phyloP scores from a whole-genome alignment of 2,329 filamentous ascomycete genomes.

The Cladophialophora exuberans region DNA sequence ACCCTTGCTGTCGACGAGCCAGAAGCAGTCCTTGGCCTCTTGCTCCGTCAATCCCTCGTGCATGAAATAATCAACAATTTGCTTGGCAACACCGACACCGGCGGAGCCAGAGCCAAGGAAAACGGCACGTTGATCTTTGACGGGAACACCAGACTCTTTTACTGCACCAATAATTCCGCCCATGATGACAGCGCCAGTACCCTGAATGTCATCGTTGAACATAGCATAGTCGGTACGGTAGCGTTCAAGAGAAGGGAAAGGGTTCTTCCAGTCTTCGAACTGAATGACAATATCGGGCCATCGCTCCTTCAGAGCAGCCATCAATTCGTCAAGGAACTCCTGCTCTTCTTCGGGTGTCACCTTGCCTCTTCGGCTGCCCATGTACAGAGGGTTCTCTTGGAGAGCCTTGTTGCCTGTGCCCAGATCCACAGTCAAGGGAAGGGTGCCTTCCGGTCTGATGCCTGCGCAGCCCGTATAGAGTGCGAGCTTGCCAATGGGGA shows the following conservation, averaged over 20 bases:
- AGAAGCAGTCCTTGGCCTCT: slow-evolving; percentile 88
- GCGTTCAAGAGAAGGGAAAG: slow-evolving; percentile 88
- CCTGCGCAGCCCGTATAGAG: slow-evolving; percentile 95
- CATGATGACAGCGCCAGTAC: slow-evolving; percentile 92
- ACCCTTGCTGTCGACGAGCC: slow-evolving; percentile 95
- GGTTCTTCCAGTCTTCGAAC: slow-evolving; percentile 98
- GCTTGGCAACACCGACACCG: slow-evolving; percentile 95
- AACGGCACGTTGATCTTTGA: slow-evolving; percentile 89
- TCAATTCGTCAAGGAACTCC: slow-evolving; percentile 96
- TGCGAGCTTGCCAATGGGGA: slow-evolving; percentile 93
- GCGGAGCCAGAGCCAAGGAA: slow-evolving; percentile 96
- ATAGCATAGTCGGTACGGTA: slow-evolving; percentile 89
- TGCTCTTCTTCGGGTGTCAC: slow-evolving; percentile 76
- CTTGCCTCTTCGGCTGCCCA: slow-evolving; percentile 84
- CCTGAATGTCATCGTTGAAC: slow-evolving; percentile 99
- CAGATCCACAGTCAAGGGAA: slow-evolving; percentile 65
- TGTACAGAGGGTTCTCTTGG: slow-evolving; percentile 82
- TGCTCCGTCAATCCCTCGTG: slow-evolving; percentile 87
- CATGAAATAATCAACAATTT: slow-evolving; percentile 96
- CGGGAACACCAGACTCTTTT: slow-evolving; percentile 80
- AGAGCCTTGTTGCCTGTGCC: slow-evolving; percentile 66
- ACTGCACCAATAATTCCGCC: slow-evolving; percentile 77
- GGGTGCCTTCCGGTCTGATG: slow-evolving; percentile 75
- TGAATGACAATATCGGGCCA: slow-evolving; percentile 79
- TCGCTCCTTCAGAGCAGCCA: slow-evolving; percentile 81